Evolutionary conservation across 2,329 filamentous ascomycete genomes (phyloP).

Genomic region (Dryadomyces quercivorus): DNA sequence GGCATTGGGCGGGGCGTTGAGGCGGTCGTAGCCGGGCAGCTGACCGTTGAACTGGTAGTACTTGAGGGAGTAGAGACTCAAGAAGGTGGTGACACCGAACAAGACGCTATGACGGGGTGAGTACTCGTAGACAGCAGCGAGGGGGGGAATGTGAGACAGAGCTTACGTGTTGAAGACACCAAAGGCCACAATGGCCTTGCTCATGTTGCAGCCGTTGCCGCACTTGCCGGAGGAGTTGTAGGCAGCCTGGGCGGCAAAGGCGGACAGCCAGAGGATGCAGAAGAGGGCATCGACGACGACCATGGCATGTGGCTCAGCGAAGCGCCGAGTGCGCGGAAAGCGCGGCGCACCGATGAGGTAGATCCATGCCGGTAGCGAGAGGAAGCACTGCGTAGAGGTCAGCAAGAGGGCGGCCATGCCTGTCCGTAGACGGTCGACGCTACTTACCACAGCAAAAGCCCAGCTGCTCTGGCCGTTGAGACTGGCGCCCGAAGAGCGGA

Average conservation of each 20-base stretch:
- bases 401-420: not conserved
- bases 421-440: too few species aligned
- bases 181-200: conserved; percentile 50
- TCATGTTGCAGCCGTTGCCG: conserved; percentile 42
- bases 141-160: conserved; percentile 5
- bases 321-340: conserved; percentile 46
- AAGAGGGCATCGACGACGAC: conserved; percentile 44
- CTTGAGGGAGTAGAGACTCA: conserved; percentile 48
- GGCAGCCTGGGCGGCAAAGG: conserved; percentile 51
- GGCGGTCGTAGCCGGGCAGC: conserved; percentile 48
- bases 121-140: too few species aligned
- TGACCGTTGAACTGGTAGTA: conserved; percentile 51
- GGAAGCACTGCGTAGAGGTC: conserved; percentile 40
- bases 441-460: conserved; percentile 50
- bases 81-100: conserved; percentile 37
- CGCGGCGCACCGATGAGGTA: conserved; percentile 54
- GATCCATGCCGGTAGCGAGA: conserved; percentile 50
- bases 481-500: conserved; percentile 32
- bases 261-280: conserved; percentile 52
- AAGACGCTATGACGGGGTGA: conserved; percentile 31
- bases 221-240: conserved; percentile 48
- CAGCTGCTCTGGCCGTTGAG: conserved; percentile 49
- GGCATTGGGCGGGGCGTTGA: conserved; percentile 18
- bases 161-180: conserved; percentile 51
- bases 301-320: conserved; percentile 52